phyloP scores from a whole-genome alignment of 345 rosid genomes.

The Citrus reticulata region DNA sequence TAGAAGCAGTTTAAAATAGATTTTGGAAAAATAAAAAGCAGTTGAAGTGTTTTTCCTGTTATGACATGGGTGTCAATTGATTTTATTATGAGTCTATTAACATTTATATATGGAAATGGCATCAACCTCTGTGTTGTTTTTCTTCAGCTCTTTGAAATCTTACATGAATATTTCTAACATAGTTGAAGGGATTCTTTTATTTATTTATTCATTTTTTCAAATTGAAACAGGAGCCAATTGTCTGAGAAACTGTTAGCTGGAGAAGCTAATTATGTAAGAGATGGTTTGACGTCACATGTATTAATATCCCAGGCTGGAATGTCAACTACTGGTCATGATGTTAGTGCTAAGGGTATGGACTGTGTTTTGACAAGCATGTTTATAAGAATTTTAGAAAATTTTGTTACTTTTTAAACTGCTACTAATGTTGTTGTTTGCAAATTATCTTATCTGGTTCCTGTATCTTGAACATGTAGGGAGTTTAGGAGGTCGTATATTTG shows the following conservation, averaged over 20 bases:
- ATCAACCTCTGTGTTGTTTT: not conserved
- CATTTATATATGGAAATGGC: not conserved
- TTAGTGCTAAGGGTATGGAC: constrained; percentile 32
- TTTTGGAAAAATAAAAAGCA: not conserved
- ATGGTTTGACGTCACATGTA: constrained; percentile 30
- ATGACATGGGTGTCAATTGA: not conserved
- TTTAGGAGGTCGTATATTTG: constrained; percentile 49
- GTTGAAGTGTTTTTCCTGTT: not conserved
- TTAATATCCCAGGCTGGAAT: constrained; percentile 34
- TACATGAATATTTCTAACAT: not conserved
- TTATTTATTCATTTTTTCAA: not conserved
- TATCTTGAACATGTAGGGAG: constrained; percentile 22
- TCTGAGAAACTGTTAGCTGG: constrained; percentile 24
- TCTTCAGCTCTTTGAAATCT: not conserved
- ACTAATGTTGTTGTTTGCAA: not conserved
- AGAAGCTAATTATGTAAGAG: constrained; percentile 16
- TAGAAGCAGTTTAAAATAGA: not conserved
- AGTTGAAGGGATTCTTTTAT: not conserved
- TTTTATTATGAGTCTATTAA: not conserved
- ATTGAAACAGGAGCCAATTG: constrained; percentile 32
- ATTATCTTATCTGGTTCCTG: not conserved
- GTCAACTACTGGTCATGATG: constrained; percentile 33
- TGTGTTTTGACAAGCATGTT: not conserved
- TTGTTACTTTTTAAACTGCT: not conserved
- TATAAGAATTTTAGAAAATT: not conserved